These are phyloP conservation scores for Nymphaea thermarum DNA, from an alignment of 164 flowering plant genomes.

Conservation along the genomic window DNA sequence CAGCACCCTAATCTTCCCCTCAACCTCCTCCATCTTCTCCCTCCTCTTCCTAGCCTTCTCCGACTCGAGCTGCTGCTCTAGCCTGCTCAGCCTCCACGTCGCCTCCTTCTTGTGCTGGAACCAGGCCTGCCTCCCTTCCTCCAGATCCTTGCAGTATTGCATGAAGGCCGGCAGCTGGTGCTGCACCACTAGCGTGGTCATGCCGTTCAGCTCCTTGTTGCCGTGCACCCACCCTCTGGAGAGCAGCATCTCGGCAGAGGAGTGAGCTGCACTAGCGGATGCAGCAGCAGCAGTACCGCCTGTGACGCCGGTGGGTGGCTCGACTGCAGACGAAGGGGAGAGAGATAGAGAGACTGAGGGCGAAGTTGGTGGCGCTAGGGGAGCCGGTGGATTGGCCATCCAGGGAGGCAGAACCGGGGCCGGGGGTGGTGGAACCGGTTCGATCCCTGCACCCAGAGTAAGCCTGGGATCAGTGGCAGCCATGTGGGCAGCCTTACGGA, in stretches of 20 bases:
- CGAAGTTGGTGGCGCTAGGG: background rate
- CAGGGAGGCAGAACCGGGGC: background rate
- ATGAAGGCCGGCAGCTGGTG: slow-evolving; percentile 7
- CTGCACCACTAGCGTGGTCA: background rate
- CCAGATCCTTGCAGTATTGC: slow-evolving; percentile 23
- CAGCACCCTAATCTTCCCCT: slow-evolving; percentile 19
- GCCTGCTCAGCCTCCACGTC: slow-evolving; percentile 26
- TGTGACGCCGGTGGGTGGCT: background rate
- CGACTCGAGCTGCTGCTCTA: slow-evolving; percentile 34
- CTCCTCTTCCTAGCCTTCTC: slow-evolving; percentile 27
- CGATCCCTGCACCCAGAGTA: background rate
- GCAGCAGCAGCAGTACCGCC: background rate
- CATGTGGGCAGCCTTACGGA: slow-evolving; percentile 8
- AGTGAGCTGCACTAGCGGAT: background rate
- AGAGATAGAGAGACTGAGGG: background rate
- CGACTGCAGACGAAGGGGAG: background rate
- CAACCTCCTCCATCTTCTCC: slow-evolving; percentile 32
- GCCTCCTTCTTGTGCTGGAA: slow-evolving; percentile 36
- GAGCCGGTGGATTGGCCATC: background rate
- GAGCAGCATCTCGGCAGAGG: background rate
- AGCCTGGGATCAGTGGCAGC: background rate
- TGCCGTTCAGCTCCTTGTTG: background rate
- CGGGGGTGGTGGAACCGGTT: background rate
- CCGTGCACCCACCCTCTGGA: background rate
- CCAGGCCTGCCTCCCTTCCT: slow-evolving; percentile 25